A percentile compares a stretch with the other conserved stretches of the same genome.
Evolutionary conservation across 208 protist genomes (phyloP).

Genomic region (Lotmaria passim): DNA sequence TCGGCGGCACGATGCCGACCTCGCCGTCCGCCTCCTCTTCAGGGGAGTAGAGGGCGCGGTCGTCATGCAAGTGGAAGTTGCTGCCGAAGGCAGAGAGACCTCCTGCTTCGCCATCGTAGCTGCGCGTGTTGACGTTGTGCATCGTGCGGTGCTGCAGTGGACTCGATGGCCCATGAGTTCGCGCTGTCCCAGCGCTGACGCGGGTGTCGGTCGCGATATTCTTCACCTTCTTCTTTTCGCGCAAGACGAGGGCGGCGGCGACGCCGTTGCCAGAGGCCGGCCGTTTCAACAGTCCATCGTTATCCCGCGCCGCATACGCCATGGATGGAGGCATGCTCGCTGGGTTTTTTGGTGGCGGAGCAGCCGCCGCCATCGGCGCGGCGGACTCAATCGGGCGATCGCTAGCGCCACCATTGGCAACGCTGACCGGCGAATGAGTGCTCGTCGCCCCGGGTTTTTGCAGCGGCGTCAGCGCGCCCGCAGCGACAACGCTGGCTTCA

Average conservation of each 20-base stretch:
- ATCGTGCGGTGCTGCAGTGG: not conserved
- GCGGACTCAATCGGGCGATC: too few species aligned
- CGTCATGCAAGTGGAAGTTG: slow-evolving; percentile 14
- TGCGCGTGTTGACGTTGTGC: not conserved
- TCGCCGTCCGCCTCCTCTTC: not conserved
- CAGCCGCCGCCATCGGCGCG: too few species aligned
- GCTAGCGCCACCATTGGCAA: not conserved
- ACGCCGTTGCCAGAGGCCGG: slow-evolving; percentile 2
- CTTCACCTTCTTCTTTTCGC: not conserved
- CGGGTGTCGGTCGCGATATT: slow-evolving; percentile 1
- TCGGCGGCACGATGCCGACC: not conserved
- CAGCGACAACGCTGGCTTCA: not conserved
- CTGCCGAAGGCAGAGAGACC: slow-evolving; percentile 20
- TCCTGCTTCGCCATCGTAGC: not conserved
- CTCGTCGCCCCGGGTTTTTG: not conserved
- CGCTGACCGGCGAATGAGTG: not conserved
- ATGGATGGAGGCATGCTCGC: not conserved
- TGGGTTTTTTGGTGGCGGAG: not conserved
- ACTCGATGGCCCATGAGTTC: not conserved
- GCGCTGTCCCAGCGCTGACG: not conserved
- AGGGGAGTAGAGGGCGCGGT: slow-evolving; percentile 5
- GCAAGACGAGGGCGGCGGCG: not conserved
- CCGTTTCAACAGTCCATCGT: not conserved
- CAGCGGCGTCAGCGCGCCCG: not conserved
- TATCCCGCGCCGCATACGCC: not conserved